These are phyloP conservation scores for Alternaria longipes DNA, from an alignment of 2,329 filamentous ascomycete genomes.

Conservation along the genomic window DNA sequence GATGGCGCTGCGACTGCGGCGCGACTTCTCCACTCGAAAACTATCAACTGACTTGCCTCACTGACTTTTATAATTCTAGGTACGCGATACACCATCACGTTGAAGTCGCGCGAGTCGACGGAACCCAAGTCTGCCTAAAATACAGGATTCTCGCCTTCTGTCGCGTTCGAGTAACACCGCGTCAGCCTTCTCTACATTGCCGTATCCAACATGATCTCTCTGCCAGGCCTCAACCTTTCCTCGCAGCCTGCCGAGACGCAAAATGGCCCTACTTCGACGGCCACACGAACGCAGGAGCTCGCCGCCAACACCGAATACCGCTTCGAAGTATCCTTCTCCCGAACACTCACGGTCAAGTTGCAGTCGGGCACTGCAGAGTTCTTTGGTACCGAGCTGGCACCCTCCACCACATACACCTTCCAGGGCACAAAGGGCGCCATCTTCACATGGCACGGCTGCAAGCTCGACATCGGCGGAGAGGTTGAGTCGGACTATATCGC, in stretches of 20 bases:
- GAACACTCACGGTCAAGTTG: constrained; percentile 63
- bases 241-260: constrained; percentile 41
- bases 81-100: not conserved
- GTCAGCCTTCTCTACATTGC: not conserved
- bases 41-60: not conserved
- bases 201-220: constrained; percentile 45
- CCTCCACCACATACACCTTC: constrained; percentile 81
- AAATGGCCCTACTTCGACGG: constrained; percentile 31
- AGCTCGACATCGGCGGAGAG: constrained; percentile 78
- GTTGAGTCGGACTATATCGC: constrained; percentile 74
- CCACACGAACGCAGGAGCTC: constrained; percentile 53
- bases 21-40: not conserved
- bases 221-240: constrained; percentile 58
- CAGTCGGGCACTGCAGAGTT: constrained; percentile 86
- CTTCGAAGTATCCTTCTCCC: constrained; percentile 52
- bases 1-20: not conserved
- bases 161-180: not conserved
- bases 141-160: not conserved
- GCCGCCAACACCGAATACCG: constrained; percentile 57
- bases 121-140: not conserved
- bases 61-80: not conserved
- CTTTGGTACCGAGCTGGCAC: constrained; percentile 92
- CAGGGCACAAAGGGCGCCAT: constrained; percentile 84
- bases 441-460: constrained; percentile 91
- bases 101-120: not conserved